Base-by-base conservation (phyloP, 768 basidiomycete species). In the Plicaturopsis crispa region DNA sequence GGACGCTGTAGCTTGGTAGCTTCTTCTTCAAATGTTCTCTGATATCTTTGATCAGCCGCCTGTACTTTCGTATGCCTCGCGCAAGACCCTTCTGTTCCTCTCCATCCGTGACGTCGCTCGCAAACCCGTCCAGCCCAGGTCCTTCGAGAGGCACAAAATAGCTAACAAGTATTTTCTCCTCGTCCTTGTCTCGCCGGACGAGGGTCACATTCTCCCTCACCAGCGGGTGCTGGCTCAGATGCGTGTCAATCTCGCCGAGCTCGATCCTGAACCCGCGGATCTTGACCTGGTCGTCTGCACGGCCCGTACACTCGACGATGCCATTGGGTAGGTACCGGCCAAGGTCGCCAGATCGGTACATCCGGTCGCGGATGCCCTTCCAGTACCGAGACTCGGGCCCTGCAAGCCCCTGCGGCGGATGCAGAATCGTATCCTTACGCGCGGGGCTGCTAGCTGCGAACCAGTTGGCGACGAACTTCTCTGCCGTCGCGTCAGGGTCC, bases 181-280 rank as follows among this genome's bases (percentile, higher is more conserved):
- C 96, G 60, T 97, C 90, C 68, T 98, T 98, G 66, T 99, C 94
- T 56, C 94, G 70, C 48, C 94, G 68, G 31, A 99, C 93, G 26
- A 98, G 73, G 2, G 96, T 98, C 37, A 99, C 93, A 56, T 99
- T 99, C 64, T 98, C 96, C n/a, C 94, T 70, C 2, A 99, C 79
- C 14, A 90, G 74, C 6, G 89, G 84, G 55, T 98, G 93, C 52
- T 92, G 82, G 49, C 85, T 87, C 40, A 99, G 78, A 63, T 94
- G 82, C 0, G 88, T 96, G 57, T 99, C 96, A 47, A 99, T 96
- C 59, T 99, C 96, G 12, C 93, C 93, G 5, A 98, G 74, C 57
- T 99, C 96, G 52, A 99, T 98, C 18, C 96, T 74, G 80, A 99
- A 99, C 2, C 96, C 96, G 39, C 96, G 86, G 60, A 99, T 98